phyloP scores from a whole-genome alignment of 345 rosid genomes.

The Garcia nutans region DNA sequence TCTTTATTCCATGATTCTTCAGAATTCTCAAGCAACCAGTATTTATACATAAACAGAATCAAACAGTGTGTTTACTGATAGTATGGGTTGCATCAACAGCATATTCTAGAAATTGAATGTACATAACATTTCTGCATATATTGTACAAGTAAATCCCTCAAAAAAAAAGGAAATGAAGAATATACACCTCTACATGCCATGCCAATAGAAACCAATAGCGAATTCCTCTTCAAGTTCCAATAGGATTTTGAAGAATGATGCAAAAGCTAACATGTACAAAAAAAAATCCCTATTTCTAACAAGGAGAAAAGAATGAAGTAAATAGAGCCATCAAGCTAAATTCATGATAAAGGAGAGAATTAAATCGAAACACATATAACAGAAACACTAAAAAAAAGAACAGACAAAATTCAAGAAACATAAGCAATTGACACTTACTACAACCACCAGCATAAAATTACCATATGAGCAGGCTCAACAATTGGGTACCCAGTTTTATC shows the following conservation, averaged over 20 bases:
- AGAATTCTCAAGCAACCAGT: not conserved
- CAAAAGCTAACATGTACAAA: not conserved
- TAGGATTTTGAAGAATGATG: not conserved
- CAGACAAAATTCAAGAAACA: not conserved
- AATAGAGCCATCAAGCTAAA: not conserved
- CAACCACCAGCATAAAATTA: conserved; percentile 31
- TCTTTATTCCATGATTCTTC: not conserved
- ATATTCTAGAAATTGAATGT: not conserved
- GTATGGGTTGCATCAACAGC: not conserved
- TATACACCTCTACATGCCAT: not conserved
- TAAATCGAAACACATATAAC: too few species aligned
- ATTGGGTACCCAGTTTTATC: conserved; percentile 66
- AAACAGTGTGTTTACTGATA: too few species aligned
- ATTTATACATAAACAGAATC: not conserved
- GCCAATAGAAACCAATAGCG: not conserved
- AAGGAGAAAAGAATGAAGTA: too few species aligned
- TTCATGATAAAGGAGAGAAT: not conserved
- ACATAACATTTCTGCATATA: not conserved
- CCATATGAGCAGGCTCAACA: conserved; percentile 98
- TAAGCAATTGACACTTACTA: not conserved
- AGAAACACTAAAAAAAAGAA: not conserved
- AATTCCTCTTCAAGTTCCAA: not conserved
- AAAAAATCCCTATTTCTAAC: too few species aligned
- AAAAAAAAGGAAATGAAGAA: too few species aligned
- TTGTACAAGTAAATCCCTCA: not conserved